Base-by-base conservation (phyloP, 805 yeast species). In the Starmerella khaoyaiensis region DNA sequence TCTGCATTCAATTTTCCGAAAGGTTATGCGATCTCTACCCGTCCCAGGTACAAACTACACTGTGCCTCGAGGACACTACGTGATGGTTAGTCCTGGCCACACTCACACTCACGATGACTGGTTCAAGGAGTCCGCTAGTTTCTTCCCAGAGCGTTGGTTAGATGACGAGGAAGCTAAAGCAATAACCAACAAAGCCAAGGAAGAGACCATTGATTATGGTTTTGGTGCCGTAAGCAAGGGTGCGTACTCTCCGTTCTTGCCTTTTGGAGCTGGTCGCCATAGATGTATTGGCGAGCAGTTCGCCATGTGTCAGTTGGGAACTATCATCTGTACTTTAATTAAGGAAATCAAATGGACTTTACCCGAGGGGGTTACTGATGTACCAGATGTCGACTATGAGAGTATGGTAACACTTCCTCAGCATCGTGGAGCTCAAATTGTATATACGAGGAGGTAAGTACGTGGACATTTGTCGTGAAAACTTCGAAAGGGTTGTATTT, bases 241-340 rank as follows among this genome's bases (percentile, higher is more conserved):
- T 63, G 97, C 87, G 36, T 67, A 81, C 21, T 82, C 95, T 29
- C 94, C 97, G 41, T 90, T 83, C 63, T 72, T 90, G 58, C 98
- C 98, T 39, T 90, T 90, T 55, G 98, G 98, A 51, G 98, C 97
- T 61, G 98, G 98, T 50, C 80, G 98, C 70, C 98, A 90, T 61
- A 79, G 98, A 66, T 90, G 98, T 65, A 87, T 90, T 55, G 98
- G 98, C 58, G 98, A 90, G 63, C 97, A 87, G 59, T 90, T 90
- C 64, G 98, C 98, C 19, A 82, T 76, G 60, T 75, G 78, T 49
- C 98, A 90, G 67, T 71, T 90, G 48, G 94, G 94, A 34, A 76
- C 90, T 34, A 67, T 90, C 43, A 65, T 90, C 55, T 62, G 81
- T 26, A 72, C 83, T 14, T 80, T 67, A 57, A 69, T 87, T 23